Evolutionary conservation across 768 basidiomycete genomes (phyloP), one percentile per base, ranked within the genome.

Genomic region (Hysterangium stoloniferum): DNA sequence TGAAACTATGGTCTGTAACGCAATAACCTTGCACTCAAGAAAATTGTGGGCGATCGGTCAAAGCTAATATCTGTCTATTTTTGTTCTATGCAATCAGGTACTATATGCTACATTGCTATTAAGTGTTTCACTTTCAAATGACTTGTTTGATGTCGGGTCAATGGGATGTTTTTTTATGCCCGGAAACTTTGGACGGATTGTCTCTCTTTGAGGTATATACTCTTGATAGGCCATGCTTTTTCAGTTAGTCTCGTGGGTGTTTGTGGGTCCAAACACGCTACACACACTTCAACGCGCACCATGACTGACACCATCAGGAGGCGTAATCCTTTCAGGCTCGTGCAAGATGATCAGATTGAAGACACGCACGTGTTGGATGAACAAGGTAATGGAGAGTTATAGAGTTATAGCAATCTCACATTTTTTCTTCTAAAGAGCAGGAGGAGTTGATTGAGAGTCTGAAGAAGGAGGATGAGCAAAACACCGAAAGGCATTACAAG

Each of bases 361-460:
- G 64, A 64, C 12, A 53, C 52, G 45, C 43, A 46, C 19, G 36
- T 52, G 9, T 33, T 52, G 15, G 45, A 46, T 51, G 79, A 81
- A 52, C 74, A 79, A 68, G 76, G 78, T 75, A 42, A 56, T 58
- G 7, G 33, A 45, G 29, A 2, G 13, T 37, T 19, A 45, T 13
- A 40, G 6, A 11, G 24, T 27, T 13, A 8, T 44, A 19, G 44
- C 19, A 40, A 22, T 11, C 7, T 51, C 4, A 28, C 15, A 27
- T 27, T 22, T 11, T 5, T 37, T 13, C 20, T n/a, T 8, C 11
- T 29, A 20, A 57, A 84, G 83, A 86, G 59, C 84, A 86, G 60
- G 76, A 81, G 40, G 73, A 75, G 38, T 34, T 82, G 11, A 71
- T 86, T 42, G 64, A 73, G n/a, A 56, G 49, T 4, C 63, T 86